A percentile compares a stretch with the other conserved stretches of the same genome.
Conservation (phyloP, 2,329 filamentous ascomycete species). For the Fusarium mexicanum region DNA sequence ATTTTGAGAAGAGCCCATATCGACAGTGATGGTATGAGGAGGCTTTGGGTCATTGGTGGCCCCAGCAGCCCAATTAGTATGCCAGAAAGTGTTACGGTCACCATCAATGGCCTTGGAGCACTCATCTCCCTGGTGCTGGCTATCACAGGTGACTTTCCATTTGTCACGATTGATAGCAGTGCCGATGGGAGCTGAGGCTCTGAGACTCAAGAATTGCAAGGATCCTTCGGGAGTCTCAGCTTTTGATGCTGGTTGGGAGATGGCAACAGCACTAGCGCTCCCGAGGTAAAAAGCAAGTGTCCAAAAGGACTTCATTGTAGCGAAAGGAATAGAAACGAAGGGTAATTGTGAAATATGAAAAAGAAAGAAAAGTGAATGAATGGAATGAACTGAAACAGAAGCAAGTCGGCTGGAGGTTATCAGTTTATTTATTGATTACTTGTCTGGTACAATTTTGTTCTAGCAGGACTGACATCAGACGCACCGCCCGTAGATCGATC, state of each 20-base stretch:
- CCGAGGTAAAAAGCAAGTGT: neutral
- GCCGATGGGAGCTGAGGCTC: neutral
- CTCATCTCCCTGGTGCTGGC: slow-evolving; percentile 9
- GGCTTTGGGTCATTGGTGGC: neutral
- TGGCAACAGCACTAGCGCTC: neutral
- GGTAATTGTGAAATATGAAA: neutral
- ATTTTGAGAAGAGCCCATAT: slow-evolving; percentile 15
- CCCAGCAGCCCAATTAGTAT: neutral
- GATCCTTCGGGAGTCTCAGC: neutral
- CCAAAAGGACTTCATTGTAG: neutral
- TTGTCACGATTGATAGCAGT: slow-evolving; percentile 6
- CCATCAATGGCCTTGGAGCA: slow-evolving; percentile 29
- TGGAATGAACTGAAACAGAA: neutral
- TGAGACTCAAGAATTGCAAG: neutral
- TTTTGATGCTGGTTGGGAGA: neutral
- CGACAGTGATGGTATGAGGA: slow-evolving; percentile 19
- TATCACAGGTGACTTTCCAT: slow-evolving; percentile 27
- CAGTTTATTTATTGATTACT: neutral
- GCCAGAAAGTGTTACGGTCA: slow-evolving; percentile 20
- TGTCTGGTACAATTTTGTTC: neutral
- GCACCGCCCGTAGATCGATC: neutral
- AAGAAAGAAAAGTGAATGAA: neutral
- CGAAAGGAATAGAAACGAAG: neutral
- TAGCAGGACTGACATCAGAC: neutral
- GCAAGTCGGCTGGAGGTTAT: neutral